phyloP scores from a whole-genome alignment of 2,329 filamentous ascomycete species.

The Cercospora sojina region DNA sequence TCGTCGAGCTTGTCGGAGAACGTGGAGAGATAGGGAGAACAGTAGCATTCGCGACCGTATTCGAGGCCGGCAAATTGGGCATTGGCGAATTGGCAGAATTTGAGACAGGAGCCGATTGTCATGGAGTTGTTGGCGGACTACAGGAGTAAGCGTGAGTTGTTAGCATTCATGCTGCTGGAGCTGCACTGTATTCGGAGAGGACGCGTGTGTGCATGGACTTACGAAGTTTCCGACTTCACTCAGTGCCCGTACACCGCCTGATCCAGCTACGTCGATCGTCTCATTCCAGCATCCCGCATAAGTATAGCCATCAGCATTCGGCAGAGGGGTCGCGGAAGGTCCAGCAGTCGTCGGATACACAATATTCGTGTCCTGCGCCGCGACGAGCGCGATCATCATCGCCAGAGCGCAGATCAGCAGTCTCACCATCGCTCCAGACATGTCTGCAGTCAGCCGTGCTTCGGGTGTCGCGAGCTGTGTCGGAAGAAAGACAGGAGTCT shows the following conservation, averaged over 20 bases:
- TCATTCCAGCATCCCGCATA: constrained; percentile 63
- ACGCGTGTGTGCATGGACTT: constrained; percentile 10
- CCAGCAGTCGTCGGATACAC: constrained; percentile 33
- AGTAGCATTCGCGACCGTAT: constrained; percentile 62
- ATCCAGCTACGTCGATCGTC: constrained; percentile 44
- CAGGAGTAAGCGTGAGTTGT: background rate
- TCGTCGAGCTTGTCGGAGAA: constrained; percentile 52
- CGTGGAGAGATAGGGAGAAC: constrained; percentile 51
- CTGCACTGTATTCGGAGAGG: background rate
- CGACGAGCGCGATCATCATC: constrained; percentile 7
- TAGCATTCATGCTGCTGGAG: background rate
- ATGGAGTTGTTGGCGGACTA: constrained; percentile 45
- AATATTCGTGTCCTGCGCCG: constrained; percentile 29
- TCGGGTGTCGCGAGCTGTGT: background rate
- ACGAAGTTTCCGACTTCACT: constrained; percentile 45
- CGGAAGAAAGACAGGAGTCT: background rate
- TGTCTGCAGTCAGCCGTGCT: background rate
- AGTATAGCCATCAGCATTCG: constrained; percentile 40
- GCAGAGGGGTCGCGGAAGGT: constrained; percentile 26
- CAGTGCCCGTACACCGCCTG: constrained; percentile 50
- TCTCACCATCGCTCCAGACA: background rate
- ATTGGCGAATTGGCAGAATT: constrained; percentile 47
- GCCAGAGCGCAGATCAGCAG: constrained; percentile 2
- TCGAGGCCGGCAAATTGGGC: constrained; percentile 56
- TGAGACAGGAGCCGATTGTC: constrained; percentile 54